Evolutionary conservation across 257 asterid genomes (phyloP).

Genomic region (Verbascum thapsus): DNA sequence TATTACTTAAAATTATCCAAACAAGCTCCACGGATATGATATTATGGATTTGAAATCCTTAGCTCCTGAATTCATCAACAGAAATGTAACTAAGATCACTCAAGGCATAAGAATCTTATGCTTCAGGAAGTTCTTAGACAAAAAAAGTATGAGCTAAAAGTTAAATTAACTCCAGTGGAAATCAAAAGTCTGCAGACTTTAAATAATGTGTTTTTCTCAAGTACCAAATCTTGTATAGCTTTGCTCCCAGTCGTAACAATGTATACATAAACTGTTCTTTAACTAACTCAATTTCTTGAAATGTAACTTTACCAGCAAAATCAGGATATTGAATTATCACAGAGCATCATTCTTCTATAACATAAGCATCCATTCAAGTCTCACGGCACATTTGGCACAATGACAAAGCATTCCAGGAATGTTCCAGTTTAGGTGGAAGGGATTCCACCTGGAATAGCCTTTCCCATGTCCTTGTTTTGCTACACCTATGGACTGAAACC

Average conservation of each 20-base stretch:
- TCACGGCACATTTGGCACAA: too few relatives aligned
- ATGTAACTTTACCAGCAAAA: not conserved
- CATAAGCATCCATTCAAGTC: slow-evolving; percentile 11
- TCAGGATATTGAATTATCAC: not conserved
- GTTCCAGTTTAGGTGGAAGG: too few relatives aligned
- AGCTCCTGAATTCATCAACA: too few relatives aligned
- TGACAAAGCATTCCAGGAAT: too few relatives aligned
- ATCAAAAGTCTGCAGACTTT: not conserved
- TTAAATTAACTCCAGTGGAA: slow-evolving; percentile 7
- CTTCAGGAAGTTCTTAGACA: slow-evolving; percentile 1
- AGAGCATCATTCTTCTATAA: not conserved
- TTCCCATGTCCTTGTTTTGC: too few relatives aligned
- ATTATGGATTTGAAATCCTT: too few relatives aligned
- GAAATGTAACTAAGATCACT: not conserved
- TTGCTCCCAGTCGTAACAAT: slow-evolving; percentile 2
- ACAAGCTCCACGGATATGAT: too few relatives aligned
- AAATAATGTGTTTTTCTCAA: slow-evolving; percentile 5
- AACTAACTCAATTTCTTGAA: slow-evolving; percentile 17
- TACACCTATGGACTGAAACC: too few relatives aligned
- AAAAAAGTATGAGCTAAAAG: slow-evolving; percentile 1
- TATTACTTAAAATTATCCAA: too few relatives aligned
- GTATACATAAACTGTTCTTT: not conserved
- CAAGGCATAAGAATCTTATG: slow-evolving; percentile 7
- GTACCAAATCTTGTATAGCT: not conserved
- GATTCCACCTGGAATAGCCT: too few relatives aligned